Evolutionary conservation across 768 basidiomycete species (phyloP).

Genomic region (Hericium coralloides): DNA sequence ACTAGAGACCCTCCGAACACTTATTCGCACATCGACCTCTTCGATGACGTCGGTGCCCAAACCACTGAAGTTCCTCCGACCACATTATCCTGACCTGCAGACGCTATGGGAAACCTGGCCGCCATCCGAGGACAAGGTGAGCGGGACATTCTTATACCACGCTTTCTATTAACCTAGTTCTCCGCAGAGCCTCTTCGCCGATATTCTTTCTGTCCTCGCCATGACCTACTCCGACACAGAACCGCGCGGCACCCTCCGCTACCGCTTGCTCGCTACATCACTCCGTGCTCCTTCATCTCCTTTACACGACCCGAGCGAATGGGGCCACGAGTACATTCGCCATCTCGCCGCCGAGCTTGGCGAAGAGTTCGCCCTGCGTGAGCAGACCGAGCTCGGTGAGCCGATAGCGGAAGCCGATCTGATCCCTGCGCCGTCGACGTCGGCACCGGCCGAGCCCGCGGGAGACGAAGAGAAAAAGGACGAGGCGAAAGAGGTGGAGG

Average conservation of each 20-base stretch:
- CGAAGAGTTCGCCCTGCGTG: slow-evolving; percentile 78
- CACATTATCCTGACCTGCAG: slow-evolving; percentile 85
- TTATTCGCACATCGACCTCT: slow-evolving; percentile 93
- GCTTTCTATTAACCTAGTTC: not conserved
- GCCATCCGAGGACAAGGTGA: slow-evolving; percentile 68
- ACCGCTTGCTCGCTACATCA: slow-evolving; percentile 77
- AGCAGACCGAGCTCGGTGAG: slow-evolving; percentile 37
- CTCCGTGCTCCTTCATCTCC: slow-evolving; percentile 56
- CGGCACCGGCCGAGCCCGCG: not conserved
- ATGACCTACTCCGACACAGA: slow-evolving; percentile 99
- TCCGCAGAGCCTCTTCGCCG: slow-evolving; percentile 81
- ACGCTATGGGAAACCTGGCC: slow-evolving; percentile 77
- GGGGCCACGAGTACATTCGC: slow-evolving; percentile 99
- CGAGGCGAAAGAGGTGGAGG: slow-evolving; percentile 6
- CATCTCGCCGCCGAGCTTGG: slow-evolving; percentile 95
- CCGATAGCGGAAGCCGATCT: slow-evolving; percentile 3
- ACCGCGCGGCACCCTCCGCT: slow-evolving; percentile 90
- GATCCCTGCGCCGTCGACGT: slow-evolving; percentile 4
- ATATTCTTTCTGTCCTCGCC: slow-evolving; percentile 94
- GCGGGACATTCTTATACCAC: not conserved
- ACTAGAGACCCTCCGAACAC: slow-evolving; percentile 84
- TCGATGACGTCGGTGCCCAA: slow-evolving; percentile 99
- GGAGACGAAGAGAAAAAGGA: slow-evolving; percentile 5
- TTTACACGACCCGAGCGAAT: slow-evolving; percentile 84
- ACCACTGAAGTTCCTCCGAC: slow-evolving; percentile 95